These are phyloP conservation scores for Boletus sp. DNA, from an alignment of 1,284 basidiomycete species.

Conservation along the genomic window DNA sequence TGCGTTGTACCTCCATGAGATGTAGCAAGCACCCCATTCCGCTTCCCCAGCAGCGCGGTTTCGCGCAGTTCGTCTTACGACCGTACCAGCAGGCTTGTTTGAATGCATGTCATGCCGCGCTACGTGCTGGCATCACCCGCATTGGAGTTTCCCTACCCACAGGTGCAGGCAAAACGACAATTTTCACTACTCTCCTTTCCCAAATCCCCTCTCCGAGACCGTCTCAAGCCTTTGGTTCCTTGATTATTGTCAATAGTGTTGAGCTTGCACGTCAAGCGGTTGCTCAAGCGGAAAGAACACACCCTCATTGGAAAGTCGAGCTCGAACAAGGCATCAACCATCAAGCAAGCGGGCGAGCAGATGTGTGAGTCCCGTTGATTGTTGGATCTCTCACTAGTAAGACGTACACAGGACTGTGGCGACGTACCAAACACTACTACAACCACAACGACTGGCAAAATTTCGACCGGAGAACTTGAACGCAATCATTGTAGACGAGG, in stretches of 20 bases:
- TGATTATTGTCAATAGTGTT: conserved; percentile 83
- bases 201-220: conserved; percentile 45
- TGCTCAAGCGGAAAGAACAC: conserved; percentile 62
- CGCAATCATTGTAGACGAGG: conserved; percentile 88
- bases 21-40: background rate
- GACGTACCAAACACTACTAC: conserved; percentile 86
- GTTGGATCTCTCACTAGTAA: background rate
- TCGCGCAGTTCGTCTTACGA: conserved; percentile 44
- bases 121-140: conserved; percentile 59
- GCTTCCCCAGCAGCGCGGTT: conserved; percentile 7
- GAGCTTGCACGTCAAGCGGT: conserved; percentile 89
- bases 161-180: conserved; percentile 90
- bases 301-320: conserved; percentile 79
- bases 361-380: conserved; percentile 58
- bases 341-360: conserved; percentile 75
- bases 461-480: conserved; percentile 74
- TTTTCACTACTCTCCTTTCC: conserved; percentile 80
- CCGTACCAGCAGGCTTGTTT: conserved; percentile 92
- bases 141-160: conserved; percentile 94
- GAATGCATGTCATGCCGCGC: conserved; percentile 70
- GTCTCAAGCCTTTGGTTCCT: conserved; percentile 50
- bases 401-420: conserved; percentile 69
- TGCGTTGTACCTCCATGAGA: background rate
- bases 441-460: conserved; percentile 66
- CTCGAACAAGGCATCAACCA: conserved; percentile 86